Percentiles rank a stretch among this genome's conserved stretches.
Conservation (phyloP, 495 filamentous ascomycete genomes). For the Neurospora africana region DNA sequence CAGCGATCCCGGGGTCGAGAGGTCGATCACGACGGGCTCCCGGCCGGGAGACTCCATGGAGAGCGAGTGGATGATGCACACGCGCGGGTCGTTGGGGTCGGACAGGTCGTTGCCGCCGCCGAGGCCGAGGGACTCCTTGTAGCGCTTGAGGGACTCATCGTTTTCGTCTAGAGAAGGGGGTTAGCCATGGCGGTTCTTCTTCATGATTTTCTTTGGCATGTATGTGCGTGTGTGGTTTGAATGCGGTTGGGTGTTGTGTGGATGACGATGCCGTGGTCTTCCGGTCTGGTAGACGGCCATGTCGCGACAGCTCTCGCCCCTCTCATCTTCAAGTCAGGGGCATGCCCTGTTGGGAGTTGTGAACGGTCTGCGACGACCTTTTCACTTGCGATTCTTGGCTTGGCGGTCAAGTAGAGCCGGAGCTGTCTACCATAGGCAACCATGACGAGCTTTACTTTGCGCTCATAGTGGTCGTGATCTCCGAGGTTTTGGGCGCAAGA, state of each 20-base stretch:
- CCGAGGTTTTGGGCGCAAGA: background rate
- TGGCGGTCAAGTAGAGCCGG: background rate
- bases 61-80: constrained; percentile 83
- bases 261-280: background rate
- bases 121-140: constrained; percentile 92
- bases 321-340: background rate
- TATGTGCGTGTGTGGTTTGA: background rate
- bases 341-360: background rate
- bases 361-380: background rate
- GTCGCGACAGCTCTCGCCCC: background rate
- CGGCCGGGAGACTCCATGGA: constrained; percentile 73
- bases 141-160: constrained; percentile 90
- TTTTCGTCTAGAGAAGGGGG: constrained; percentile 38
- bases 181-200: constrained; percentile 7
- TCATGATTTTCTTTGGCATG: background rate
- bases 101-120: constrained; percentile 49
- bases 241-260: background rate
- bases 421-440: background rate
- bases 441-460: background rate
- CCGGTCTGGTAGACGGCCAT: background rate
- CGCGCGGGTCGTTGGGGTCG: constrained; percentile 66
- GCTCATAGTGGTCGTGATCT: background rate
- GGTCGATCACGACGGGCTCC: constrained; percentile 73
- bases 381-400: background rate
- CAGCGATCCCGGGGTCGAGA: constrained; percentile 53